A percentile compares a stretch with the other conserved stretches of the same genome.
Evolutionary conservation across 352 stramenopile genomes (phyloP).

Genomic region (Lagenidium giganteum): DNA sequence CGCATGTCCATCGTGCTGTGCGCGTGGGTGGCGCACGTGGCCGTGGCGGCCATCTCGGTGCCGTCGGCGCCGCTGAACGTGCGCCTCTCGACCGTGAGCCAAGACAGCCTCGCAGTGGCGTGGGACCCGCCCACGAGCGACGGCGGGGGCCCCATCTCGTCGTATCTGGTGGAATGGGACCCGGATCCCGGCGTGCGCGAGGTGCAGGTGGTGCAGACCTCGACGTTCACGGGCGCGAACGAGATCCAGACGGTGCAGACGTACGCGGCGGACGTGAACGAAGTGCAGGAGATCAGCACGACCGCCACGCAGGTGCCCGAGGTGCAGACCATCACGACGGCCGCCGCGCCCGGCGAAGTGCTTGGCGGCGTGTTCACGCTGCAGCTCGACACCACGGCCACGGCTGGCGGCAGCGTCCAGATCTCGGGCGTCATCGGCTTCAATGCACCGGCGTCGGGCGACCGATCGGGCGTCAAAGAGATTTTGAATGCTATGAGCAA

Average conservation of each 20-base stretch:
- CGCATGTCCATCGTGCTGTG: too few relatives aligned
- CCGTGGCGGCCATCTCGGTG: too few relatives aligned
- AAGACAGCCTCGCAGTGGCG: slow-evolving; percentile 50
- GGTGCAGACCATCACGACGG: slow-evolving; percentile 80
- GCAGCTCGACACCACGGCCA: slow-evolving; percentile 79
- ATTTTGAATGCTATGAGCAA: slow-evolving; percentile 77
- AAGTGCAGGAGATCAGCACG: slow-evolving; percentile 82
- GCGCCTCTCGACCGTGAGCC: slow-evolving; percentile 44
- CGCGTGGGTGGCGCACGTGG: too few relatives aligned
- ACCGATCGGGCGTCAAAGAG: slow-evolving; percentile 40
- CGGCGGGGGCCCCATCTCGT: slow-evolving; percentile 53
- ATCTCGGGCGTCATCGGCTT: slow-evolving; percentile 89
- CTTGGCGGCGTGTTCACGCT: slow-evolving; percentile 86
- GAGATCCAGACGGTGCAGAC: slow-evolving; percentile 91
- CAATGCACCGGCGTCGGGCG: slow-evolving; percentile 37
- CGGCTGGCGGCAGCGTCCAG: slow-evolving; percentile 79
- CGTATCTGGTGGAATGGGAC: slow-evolving; percentile 87
- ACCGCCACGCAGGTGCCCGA: slow-evolving; percentile 44
- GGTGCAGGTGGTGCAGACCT: slow-evolving; percentile 75
- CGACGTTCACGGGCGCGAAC: slow-evolving; percentile 84
- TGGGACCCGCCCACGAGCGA: slow-evolving; percentile 64
- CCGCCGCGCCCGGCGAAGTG: slow-evolving; percentile 63
- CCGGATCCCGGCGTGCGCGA: slow-evolving; percentile 79
- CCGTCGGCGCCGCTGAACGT: slow-evolving; percentile 48
- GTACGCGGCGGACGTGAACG: slow-evolving; percentile 65